Percentiles rank a stretch among this genome's conserved stretches.
Evolutionary conservation across 495 filamentous ascomycete genomes (phyloP).

Genomic region (Talaromyces adpressus): DNA sequence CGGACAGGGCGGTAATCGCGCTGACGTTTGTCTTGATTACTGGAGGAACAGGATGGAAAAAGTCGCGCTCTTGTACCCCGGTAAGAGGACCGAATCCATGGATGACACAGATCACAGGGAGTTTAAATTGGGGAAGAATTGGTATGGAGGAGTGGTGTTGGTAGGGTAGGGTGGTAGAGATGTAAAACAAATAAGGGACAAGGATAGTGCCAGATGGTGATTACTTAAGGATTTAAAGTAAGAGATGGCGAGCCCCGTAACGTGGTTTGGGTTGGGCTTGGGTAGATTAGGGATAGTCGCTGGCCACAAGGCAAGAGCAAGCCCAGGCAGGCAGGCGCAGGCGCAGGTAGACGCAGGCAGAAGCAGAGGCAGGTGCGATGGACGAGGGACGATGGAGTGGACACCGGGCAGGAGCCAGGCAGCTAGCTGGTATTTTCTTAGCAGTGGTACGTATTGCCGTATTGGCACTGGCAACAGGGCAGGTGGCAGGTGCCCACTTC

Average conservation of each 20-base stretch:
- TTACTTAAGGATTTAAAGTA: slow-evolving; percentile 6
- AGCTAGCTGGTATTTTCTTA: too few relatives aligned
- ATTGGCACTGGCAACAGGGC: not conserved
- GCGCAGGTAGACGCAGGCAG: not conserved
- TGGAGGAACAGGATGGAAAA: not conserved
- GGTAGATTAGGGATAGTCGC: not conserved
- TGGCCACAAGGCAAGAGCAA: not conserved
- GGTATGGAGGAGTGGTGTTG: not conserved
- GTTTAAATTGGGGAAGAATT: not conserved
- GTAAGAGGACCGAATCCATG: slow-evolving; percentile 6
- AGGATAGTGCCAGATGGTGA: slow-evolving; percentile 2
- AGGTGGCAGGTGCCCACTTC: not conserved
- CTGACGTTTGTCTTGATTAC: not conserved
- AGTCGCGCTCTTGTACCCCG: slow-evolving; percentile 6
- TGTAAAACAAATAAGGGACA: not conserved
- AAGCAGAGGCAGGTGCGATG: not conserved
- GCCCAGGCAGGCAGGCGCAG: not conserved
- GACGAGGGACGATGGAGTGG: too few relatives aligned
- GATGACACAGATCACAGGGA: not conserved
- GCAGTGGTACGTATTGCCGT: too few relatives aligned
- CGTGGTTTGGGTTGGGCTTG: not conserved
- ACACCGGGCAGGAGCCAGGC: not conserved
- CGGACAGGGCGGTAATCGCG: slow-evolving; percentile 3
- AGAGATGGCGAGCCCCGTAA: not conserved
- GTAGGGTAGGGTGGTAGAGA: not conserved